Evolutionary conservation across 1,139 yeast species (phyloP).

Genomic region (Saccharomyces hybrid): DNA sequence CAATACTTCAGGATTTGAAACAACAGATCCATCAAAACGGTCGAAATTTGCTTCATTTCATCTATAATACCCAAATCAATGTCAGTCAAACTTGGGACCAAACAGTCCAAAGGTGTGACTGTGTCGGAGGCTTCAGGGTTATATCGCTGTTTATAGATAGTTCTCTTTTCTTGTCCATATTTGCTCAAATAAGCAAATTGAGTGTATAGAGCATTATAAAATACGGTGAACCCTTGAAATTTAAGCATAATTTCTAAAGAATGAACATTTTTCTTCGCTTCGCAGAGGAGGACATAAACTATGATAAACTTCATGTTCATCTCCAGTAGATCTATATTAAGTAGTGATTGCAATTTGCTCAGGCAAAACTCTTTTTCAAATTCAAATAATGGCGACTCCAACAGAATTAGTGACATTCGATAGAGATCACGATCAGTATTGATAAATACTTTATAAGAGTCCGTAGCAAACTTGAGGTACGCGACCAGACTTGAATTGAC

Average conservation of each 20-base stretch:
- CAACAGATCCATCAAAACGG: conserved; percentile 44
- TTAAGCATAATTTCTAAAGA: conserved; percentile 42
- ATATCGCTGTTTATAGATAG: conserved; percentile 6
- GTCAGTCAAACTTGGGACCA: conserved; percentile 15
- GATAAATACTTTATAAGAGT: conserved; percentile 30
- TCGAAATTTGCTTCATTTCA: conserved; percentile 34
- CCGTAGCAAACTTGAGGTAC: conserved; percentile 32
- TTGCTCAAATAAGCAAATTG: conserved; percentile 30
- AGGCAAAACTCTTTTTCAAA: conserved; percentile 37
- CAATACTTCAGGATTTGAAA: conserved; percentile 47
- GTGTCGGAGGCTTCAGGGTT: neutral
- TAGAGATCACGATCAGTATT: conserved; percentile 33
- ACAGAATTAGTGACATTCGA: conserved; percentile 31
- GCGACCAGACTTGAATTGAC: conserved; percentile 31
- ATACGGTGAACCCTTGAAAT: conserved; percentile 42
- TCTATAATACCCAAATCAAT: conserved; percentile 28
- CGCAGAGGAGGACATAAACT: conserved; percentile 44
- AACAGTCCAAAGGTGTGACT: neutral
- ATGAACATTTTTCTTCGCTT: conserved; percentile 38
- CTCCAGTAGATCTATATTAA: conserved; percentile 35
- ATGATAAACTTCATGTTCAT: conserved; percentile 38
- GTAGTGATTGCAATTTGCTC: conserved; percentile 40
- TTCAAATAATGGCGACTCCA: conserved; percentile 34
- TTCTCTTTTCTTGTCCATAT: conserved; percentile 23
- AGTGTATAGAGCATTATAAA: conserved; percentile 36